Evolutionary conservation across 768 basidiomycete species (phyloP).

Genomic region (Psilocybe azurescens): DNA sequence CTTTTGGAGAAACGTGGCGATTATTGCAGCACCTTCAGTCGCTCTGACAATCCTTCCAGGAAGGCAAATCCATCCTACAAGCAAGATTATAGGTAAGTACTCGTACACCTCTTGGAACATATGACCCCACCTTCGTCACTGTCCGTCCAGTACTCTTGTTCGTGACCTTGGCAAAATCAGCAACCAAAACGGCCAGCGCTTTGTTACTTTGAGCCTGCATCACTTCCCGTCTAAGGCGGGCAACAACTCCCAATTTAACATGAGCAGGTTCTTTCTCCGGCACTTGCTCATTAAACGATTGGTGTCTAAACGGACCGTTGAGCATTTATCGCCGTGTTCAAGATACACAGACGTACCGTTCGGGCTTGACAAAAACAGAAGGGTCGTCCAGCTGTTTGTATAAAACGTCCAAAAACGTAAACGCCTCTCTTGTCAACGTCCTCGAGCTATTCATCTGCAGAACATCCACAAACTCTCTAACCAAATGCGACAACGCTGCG

Average conservation of each 20-base stretch:
- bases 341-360: slow-evolving; percentile 44
- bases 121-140: slow-evolving; percentile 62
- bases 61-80: slow-evolving; percentile 69
- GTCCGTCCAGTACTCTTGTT: slow-evolving; percentile 72
- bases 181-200: slow-evolving; percentile 66
- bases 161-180: slow-evolving; percentile 73
- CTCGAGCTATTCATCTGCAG: slow-evolving; percentile 70
- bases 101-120: neutral
- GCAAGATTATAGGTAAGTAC: slow-evolving; percentile 2
- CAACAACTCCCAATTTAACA: slow-evolving; percentile 65
- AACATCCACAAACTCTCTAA: slow-evolving; percentile 65
- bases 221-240: slow-evolving; percentile 61
- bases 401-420: slow-evolving; percentile 70
- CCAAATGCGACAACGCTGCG: slow-evolving; percentile 51
- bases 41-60: slow-evolving; percentile 61
- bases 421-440: slow-evolving; percentile 72
- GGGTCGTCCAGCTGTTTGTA: slow-evolving; percentile 76
- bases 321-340: neutral
- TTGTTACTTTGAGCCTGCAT: slow-evolving; percentile 53
- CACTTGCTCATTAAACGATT: slow-evolving; percentile 43
- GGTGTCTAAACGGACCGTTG: slow-evolving; percentile 32
- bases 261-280: slow-evolving; percentile 51
- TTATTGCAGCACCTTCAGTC: slow-evolving; percentile 51
- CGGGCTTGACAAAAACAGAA: slow-evolving; percentile 59
- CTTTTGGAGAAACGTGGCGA: neutral